phyloP scores from a whole-genome alignment of 2,329 filamentous ascomycete genomes.

The Nothophoma quercina region DNA sequence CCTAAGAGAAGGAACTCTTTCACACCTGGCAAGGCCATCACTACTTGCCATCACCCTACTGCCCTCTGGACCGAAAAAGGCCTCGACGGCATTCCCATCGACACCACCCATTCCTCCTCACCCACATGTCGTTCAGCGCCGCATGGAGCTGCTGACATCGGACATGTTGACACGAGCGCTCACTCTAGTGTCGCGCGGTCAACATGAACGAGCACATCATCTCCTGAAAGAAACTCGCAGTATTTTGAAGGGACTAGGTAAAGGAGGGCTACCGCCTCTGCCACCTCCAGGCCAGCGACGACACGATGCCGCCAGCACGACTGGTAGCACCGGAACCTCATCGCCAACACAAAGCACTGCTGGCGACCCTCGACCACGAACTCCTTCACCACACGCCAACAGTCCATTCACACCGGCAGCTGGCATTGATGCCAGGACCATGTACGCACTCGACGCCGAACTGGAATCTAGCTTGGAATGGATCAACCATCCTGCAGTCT shows the following conservation, averaged over 20 bases:
- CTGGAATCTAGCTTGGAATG: slow-evolving; percentile 91
- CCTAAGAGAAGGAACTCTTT: slow-evolving; percentile 82
- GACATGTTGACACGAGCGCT: slow-evolving; percentile 96
- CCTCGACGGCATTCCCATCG: slow-evolving; percentile 59
- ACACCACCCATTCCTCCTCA: slow-evolving; percentile 87
- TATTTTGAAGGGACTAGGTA: slow-evolving; percentile 94
- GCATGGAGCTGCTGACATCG: slow-evolving; percentile 96
- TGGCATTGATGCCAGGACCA: slow-evolving; percentile 84
- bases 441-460: slow-evolving; percentile 87
- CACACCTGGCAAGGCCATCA: slow-evolving; percentile 87
- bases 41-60: slow-evolving; percentile 96
- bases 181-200: slow-evolving; percentile 86
- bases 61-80: slow-evolving; percentile 71
- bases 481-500: slow-evolving; percentile 97
- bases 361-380: slow-evolving; percentile 44
- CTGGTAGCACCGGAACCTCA: slow-evolving; percentile 49
- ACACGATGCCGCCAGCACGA: slow-evolving; percentile 50
- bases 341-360: slow-evolving; percentile 50
- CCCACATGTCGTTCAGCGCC: slow-evolving; percentile 90
- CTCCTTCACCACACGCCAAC: slow-evolving; percentile 48
- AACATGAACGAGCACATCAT: slow-evolving; percentile 93
- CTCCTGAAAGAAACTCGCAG: slow-evolving; percentile 91
- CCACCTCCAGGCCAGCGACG: slow-evolving; percentile 64
- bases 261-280: slow-evolving; percentile 90
- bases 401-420: slow-evolving; percentile 66